These are phyloP conservation scores for Yarrowia deformans DNA, from an alignment of 805 yeast genomes.

Conservation along the genomic window DNA sequence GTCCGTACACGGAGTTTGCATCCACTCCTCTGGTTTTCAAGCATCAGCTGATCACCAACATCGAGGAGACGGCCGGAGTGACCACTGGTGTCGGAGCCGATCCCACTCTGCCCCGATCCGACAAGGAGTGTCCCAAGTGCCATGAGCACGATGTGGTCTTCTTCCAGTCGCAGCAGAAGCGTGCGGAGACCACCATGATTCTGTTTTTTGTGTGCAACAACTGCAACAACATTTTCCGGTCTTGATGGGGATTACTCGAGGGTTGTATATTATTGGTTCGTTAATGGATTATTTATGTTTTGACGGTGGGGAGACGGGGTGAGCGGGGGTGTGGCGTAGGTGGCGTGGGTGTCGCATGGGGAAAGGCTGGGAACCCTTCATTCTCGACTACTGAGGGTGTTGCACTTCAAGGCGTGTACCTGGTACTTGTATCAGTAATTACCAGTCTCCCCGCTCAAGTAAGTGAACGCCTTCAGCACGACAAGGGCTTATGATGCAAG, in stretches of 20 bases:
- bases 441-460: too few species aligned
- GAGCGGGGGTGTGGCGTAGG: neutral
- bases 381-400: too few species aligned
- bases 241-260: neutral
- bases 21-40: conserved; percentile 84
- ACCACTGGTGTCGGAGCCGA: conserved; percentile 95
- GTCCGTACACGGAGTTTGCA: conserved; percentile 91
- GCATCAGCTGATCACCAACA: conserved; percentile 89
- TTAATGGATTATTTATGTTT: conserved; percentile 38
- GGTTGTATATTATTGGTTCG: conserved; percentile 30
- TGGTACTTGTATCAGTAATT: too few species aligned
- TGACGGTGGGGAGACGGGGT: neutral
- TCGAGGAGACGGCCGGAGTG: conserved; percentile 95
- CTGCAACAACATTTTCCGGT: conserved; percentile 74
- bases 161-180: conserved; percentile 94
- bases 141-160: conserved; percentile 89
- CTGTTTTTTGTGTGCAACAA: conserved; percentile 77
- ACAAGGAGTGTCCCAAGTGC: conserved; percentile 91
- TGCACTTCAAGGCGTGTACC: too few species aligned
- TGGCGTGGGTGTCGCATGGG: neutral
- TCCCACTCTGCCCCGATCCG: conserved; percentile 97
- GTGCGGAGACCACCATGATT: conserved; percentile 92
- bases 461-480: too few species aligned
- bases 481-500: too few species aligned
- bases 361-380: too few species aligned